Base-by-base conservation (phyloP, 2,329 filamentous ascomycete species). In the Ceratocystis diversiconidia region DNA sequence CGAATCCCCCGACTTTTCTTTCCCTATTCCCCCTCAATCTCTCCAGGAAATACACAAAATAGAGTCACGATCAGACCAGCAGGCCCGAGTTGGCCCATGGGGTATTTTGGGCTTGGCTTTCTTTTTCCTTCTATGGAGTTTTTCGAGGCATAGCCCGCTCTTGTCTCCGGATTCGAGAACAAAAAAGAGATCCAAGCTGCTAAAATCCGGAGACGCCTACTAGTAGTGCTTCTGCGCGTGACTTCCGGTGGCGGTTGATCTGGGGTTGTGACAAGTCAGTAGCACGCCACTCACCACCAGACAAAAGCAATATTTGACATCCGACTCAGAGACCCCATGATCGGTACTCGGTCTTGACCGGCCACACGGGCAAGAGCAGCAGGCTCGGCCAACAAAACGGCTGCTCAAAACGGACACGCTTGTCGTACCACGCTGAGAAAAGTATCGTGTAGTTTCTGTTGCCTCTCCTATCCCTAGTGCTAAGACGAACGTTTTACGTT, bases 41-140 rank as follows among this genome's bases (percentile, higher is more conserved):
- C 52, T 59, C 52, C 52, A 57, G 52, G 17, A 57, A 57, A 57
- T n/a, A 25, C 52, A 59, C 25, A 36, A 32, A 59, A 59, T 59
- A 59, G 28, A 59, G 52, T 59, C 52, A 59, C 52, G 52, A 59
- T 59, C 52, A 59, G 52, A 59, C 52, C 52, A 59, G 28, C 52
- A 59, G 52, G 52, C n/a, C 28, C 52, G 52, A 59, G 52, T 59
- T 30, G 52, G 52, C 52, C 52, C 52, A 59, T 59, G 52, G 52
- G 52, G 52, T 59, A 59, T 32, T 59, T 17, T 59, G 28, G 25
- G 7, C 52, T 59, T 25, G 28, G n/a, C 19, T 55, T 25, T 32
- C 52, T 59, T 36, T 36, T 59, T 59, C 5, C 28, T 59, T n/a
- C 52, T 25, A 32, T 17, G 52, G 52, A 59, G 7, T 32, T 6